These are phyloP conservation scores for Monilinia fructicola DNA, from an alignment of 2,329 filamentous ascomycete species.

Conservation along the genomic window DNA sequence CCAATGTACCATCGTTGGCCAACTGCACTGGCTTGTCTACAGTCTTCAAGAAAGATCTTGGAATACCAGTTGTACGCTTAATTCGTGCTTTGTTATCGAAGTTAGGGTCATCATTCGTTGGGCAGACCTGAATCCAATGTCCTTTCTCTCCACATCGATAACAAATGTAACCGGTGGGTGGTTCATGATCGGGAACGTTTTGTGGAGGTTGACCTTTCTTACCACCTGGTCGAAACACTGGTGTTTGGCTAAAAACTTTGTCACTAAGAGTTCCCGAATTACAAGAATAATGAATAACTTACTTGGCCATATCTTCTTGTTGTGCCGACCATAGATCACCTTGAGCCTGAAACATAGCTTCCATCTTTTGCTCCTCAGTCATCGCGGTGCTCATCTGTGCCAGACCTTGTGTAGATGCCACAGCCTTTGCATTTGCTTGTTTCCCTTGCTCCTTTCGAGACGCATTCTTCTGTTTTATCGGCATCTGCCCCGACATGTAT, in stretches of 20 bases:
- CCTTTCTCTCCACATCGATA: conserved; percentile 96
- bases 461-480: conserved; percentile 79
- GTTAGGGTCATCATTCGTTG: conserved; percentile 96
- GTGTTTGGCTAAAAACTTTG: conserved; percentile 53
- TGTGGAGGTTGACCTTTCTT: conserved; percentile 51
- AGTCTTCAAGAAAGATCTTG: conserved; percentile 90
- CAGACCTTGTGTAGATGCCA: conserved; percentile 55
- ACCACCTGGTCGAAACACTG: conserved; percentile 58
- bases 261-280: conserved; percentile 42
- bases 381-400: conserved; percentile 71
- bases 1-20: conserved; percentile 70
- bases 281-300: conserved; percentile 43
- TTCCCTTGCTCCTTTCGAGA: conserved; percentile 68
- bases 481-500: conserved; percentile 96
- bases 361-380: conserved; percentile 92
- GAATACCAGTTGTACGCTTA: conserved; percentile 95
- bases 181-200: conserved; percentile 87
- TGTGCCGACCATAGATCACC: conserved; percentile 91
- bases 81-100: conserved; percentile 92
- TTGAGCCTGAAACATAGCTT: conserved; percentile 86
- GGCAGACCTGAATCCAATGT: conserved; percentile 98
- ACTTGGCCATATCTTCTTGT: conserved; percentile 89
- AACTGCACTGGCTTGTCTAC: conserved; percentile 85
- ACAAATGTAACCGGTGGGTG: conserved; percentile 91
- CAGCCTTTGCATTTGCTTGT: conserved; percentile 53